Evolutionary conservation across 148 eudicot genomes (phyloP), one percentile per base, ranked within the genome.

Genomic region (Rhododendron vialii): DNA sequence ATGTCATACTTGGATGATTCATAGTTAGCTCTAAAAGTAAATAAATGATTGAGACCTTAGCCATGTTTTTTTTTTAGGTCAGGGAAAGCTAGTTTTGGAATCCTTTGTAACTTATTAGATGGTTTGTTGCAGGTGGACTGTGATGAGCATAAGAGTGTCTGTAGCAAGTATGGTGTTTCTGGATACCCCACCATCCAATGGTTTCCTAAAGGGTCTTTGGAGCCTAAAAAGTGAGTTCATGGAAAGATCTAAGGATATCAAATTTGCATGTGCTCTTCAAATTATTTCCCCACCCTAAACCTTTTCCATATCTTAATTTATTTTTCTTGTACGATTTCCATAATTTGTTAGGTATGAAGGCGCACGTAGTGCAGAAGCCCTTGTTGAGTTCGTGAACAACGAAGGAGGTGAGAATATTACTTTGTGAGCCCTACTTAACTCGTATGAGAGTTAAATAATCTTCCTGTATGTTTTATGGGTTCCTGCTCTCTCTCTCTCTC

Each of bases 181-280:
- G 99, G 99, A 47, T 97, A 97, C 87, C 99, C 99, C 85, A 95
- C 99, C 48, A 86, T 97, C 83, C 94, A 97, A 84, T 97, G 99
- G 99, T 97, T 97, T 89, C 98, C 98, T 67, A 97, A 97, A 89
- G 98, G 98, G 82, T 95, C 99, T 74, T 87, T 97, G 92, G 99
- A 97, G 89, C 98, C 99, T 48, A 94, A 95, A 90, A 94, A 95
- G 99, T 95, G 83, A 89, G 98, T 90, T 10, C 9, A 43, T 67
- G 11, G 81, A 78, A 78, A 12, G 51, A 4, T 33, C 7, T 33
- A 51, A 53, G 83, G 38, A 53, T 81, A 26, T 80, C 65, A 50
- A 15, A 33, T n/a, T 55, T 22, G 47, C 18, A 57, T 55, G 35
- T 53, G 14, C 45, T 81, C 36, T 81, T 33, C 17, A 17, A 26